A percentile compares a stretch with the other conserved stretches of the same genome.
phyloP scores from a whole-genome alignment of 176 grass and related monocot genomes.

The Saccharum spontaneum region DNA sequence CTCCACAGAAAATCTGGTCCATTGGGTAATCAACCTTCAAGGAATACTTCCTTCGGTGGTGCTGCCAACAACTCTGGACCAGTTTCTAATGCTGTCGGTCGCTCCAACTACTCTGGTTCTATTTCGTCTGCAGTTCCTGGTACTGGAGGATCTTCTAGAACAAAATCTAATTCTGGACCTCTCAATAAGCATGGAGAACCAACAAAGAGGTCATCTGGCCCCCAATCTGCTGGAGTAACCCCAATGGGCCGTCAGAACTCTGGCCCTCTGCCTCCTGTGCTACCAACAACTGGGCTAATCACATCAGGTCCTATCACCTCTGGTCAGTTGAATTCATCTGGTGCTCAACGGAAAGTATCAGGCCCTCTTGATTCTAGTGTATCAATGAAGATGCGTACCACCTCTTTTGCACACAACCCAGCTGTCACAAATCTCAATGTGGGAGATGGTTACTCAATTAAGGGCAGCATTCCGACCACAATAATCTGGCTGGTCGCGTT shows the following conservation, averaged over 20 bases:
- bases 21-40: slow-evolving; percentile 58
- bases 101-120: slow-evolving; percentile 67
- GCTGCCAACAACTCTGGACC: slow-evolving; percentile 66
- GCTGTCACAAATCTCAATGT: slow-evolving; percentile 69
- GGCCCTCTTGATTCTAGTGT: slow-evolving; percentile 50
- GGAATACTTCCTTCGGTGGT: slow-evolving; percentile 58
- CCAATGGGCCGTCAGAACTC: slow-evolving; percentile 72
- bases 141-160: slow-evolving; percentile 57
- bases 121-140: slow-evolving; percentile 60
- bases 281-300: slow-evolving; percentile 83
- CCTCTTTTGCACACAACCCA: slow-evolving; percentile 65
- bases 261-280: slow-evolving; percentile 62
- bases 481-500: slow-evolving; percentile 55
- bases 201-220: slow-evolving; percentile 67
- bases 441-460: slow-evolving; percentile 59
- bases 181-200: slow-evolving; percentile 89
- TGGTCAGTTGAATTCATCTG: slow-evolving; percentile 65
- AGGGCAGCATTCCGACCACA: slow-evolving; percentile 51
- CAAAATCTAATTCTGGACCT: slow-evolving; percentile 92
- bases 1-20: slow-evolving; percentile 78
- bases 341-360: slow-evolving; percentile 58
- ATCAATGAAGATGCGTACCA: slow-evolving; percentile 58
- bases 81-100: slow-evolving; percentile 43
- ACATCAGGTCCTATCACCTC: slow-evolving; percentile 85
- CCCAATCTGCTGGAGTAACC: slow-evolving; percentile 76